Base-by-base conservation (phyloP, 2,329 filamentous ascomycete genomes). In the Fusarium cyanostomum region DNA sequence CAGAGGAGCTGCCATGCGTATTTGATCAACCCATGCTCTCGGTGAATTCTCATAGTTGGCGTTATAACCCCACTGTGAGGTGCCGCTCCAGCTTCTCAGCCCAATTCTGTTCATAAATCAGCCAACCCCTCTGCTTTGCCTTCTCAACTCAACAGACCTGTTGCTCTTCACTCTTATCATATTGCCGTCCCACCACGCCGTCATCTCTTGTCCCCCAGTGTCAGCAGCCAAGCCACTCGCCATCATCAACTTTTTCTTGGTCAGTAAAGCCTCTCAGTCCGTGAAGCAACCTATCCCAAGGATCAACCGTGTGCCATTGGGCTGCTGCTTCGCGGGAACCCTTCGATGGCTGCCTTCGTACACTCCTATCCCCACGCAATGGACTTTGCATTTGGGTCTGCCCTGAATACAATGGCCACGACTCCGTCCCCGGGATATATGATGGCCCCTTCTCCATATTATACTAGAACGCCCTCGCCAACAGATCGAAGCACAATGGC, bases 401-500 rank as follows among this genome's bases (percentile, higher is more conserved):
- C 49, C 10, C 55, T 66, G 53, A 59, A 52, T 50, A 41, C 41
- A 12, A 52, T 66, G 50, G n/a, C 42, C 18, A 33, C 58, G 34
- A 66, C 62, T 10, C 62, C 62, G 24, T 66, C 62, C 12, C 57
- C 58, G 10, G 62, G 56, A 31, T 67, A 65, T 41, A 35, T 60
- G n/a, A 63, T 64, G 55, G 62, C 61, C 16, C 56, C 65, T 35
- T 59, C 67, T 33, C 53, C 69, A 11, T 66, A 67, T 42, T 62
- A 53, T n/a, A 64, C 66, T 35, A 53, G 57, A 53, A 67, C 59
- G 28, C 66, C 60, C 12, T 70, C 69, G 11, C 69, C 65, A 37
- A 46, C 56, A 42, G 49, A 52, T 33, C 64, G 59, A 57, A 59
- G 44, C 31, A 63, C 57, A 35, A 51, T 68, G 42, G 50, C 31